These are phyloP conservation scores for Lachnellula hyalina DNA, from an alignment of 2,329 filamentous ascomycete species.

Conservation along the genomic window DNA sequence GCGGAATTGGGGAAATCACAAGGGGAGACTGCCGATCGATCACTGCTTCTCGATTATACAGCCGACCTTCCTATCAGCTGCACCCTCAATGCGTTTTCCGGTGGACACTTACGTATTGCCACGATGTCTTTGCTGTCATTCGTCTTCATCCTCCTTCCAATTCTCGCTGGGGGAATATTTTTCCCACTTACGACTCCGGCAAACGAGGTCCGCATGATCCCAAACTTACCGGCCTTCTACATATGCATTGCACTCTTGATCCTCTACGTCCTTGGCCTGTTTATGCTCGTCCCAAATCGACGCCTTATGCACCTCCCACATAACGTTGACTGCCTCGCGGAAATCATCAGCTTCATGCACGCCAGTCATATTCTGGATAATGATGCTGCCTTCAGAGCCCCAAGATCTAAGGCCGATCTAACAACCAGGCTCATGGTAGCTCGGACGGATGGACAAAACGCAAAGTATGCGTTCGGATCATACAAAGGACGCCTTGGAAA, in stretches of 20 bases:
- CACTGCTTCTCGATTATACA: slow-evolving; percentile 66
- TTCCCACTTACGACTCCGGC: slow-evolving; percentile 60
- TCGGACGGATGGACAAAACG: slow-evolving; percentile 14
- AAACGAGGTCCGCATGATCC: slow-evolving; percentile 57
- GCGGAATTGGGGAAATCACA: slow-evolving; percentile 52
- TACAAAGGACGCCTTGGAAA: slow-evolving; percentile 22
- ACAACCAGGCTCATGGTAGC: slow-evolving; percentile 52
- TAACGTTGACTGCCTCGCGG: slow-evolving; percentile 64
- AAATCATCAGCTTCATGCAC: slow-evolving; percentile 72
- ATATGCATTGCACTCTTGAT: slow-evolving; percentile 66
- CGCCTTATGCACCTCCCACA: slow-evolving; percentile 65
- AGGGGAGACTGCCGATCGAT: slow-evolving; percentile 57
- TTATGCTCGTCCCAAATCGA: slow-evolving; percentile 57
- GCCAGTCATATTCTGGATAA: slow-evolving; percentile 60
- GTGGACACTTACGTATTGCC: slow-evolving; percentile 61
- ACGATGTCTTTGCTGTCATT: slow-evolving; percentile 54
- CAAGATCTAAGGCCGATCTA: slow-evolving; percentile 62
- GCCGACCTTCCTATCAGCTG: slow-evolving; percentile 56
- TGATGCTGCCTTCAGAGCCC: slow-evolving; percentile 68
- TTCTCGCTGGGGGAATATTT: slow-evolving; percentile 66
- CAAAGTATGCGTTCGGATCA: slow-evolving; percentile 27
- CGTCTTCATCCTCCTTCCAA: slow-evolving; percentile 57
- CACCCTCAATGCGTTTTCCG: slow-evolving; percentile 49
- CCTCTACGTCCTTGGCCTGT: slow-evolving; percentile 62
- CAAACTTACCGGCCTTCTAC: slow-evolving; percentile 68